phyloP scores from a whole-genome alignment of 306 rosid species.

The Alnus glutinosa region DNA sequence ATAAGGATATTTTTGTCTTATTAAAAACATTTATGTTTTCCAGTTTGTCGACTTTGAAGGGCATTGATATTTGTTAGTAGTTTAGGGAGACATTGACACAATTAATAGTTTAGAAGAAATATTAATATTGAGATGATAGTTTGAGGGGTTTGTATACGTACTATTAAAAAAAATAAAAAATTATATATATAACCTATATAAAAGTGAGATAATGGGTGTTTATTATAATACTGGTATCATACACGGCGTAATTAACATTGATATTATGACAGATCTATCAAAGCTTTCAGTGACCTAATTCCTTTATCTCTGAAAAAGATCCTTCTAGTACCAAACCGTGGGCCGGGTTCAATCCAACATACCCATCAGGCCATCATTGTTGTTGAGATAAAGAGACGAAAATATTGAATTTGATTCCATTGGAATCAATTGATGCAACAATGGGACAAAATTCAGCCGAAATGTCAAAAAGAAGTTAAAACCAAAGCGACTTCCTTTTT shows the following conservation, averaged over 20 bases:
- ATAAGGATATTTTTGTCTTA: no score
- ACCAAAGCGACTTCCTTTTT: not conserved
- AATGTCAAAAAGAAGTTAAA: not conserved
- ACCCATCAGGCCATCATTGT: not conserved
- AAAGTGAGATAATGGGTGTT: no score
- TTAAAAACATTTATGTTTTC: no score
- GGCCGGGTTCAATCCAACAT: not conserved
- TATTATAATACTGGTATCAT: not conserved
- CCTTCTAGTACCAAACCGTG: not conserved
- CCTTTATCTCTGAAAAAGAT: not conserved
- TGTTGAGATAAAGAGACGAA: not conserved
- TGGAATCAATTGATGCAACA: slow-evolving; percentile 1
- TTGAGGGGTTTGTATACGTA: no score
- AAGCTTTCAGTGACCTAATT: not conserved
- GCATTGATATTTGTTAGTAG: no score
- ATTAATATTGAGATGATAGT: no score
- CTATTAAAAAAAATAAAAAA: no score
- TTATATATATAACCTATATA: no score
- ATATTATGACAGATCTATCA: not conserved
- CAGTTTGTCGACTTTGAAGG: no score
- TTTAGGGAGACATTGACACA: no score
- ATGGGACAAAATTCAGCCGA: not conserved
- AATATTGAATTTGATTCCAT: slow-evolving; percentile 5
- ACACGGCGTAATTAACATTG: no score
- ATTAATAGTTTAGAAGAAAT: no score